Base-by-base conservation (phyloP, 768 basidiomycete species). In the Rubroboletus satanas region DNA sequence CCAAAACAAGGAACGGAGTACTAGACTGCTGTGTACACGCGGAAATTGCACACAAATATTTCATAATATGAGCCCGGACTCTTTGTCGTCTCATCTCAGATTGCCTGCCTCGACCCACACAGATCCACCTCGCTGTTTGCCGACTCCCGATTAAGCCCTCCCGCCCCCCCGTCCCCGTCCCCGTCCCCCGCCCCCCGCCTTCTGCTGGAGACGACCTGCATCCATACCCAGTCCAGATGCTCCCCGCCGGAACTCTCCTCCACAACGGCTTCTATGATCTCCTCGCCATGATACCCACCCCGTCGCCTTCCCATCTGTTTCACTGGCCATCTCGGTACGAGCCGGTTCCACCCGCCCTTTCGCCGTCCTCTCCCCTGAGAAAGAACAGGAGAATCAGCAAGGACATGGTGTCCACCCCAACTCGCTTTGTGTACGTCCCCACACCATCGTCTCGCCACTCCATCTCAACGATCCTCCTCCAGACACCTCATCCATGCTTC, bases 181-280 rank as follows among this genome's bases (percentile, higher is more conserved):
- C 39, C 38, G 37, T n/a, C n/a, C 28, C 21, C 21, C 21, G 21
- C 21, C 21, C 21, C 21, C n/a, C n/a, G 21, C 21, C 21, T 2
- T 2, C 21, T 21, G 21, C 21, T 21, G 21, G 21, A 21, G 21
- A 21, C 21, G 21, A 21, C 21, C 21, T 21, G 21, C 54, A 35
- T 31, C 55, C 38, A 4, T 55, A 42, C 54, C 54, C 55, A 33
- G 63, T 74, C n/a, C 77, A 77, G 32, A 76, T 79, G 54, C 72
- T 87, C 59, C 83, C 83, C 50, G 80, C 78, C 14, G 88, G 87
- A 28, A 88, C 88, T 7, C 74, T 92, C 49, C 75, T 93, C 37
- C 90, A 93, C 79, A 87, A 90, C 60, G 92, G 90, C n/a, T 92
- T 92, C 77, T 93, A 90, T 72, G 88, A 91, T 75, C 79, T 93